Base-by-base conservation (phyloP, 1,139 yeast genomes). In the Hansenula sp. region DNA sequence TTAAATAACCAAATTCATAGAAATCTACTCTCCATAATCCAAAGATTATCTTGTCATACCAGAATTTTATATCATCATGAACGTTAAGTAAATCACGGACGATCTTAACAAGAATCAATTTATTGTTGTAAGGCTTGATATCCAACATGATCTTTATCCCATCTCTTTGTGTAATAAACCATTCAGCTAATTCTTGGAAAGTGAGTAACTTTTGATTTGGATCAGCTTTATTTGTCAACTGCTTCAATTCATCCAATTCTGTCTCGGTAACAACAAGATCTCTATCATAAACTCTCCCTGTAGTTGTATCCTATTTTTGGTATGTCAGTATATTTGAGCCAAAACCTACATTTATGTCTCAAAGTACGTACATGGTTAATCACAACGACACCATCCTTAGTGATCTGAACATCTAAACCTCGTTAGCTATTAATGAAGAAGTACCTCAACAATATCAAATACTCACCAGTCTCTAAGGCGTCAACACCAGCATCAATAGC, bases 11-110 rank as follows among this genome's bases (percentile, higher is more conserved):
- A 46, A 71, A 78, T 47, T 76, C 72, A 48, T 84, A 72, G 55
- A 83, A 84, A 42, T 75, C 76, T 38, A 82, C 59, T 47, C 76
- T 68, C 97, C 97, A 92, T 27, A 90, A 62, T 0, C 97, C 97
- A 57, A 88, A 77, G 41, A 83, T 81, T 36, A 88, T 64, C 36
- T 77, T 73, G 26, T 69, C 65, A 40, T 73, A 70, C 97, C 97
- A 90, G 64, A 71, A 85, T 14, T 61, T 54, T 30, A 77, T 43
- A 56, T 83, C 81, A 19, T 66, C 55, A 32, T 74, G 66, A 7
- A 75, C 74, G 4, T 62, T 57, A 21, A 70, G 47, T 55, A 88
- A 62, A 25, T 69, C 75, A 21, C 70, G 57, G 22, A 82, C 64
- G 11, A 87, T 64, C 50, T 71, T 68, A 36, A 73, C 69, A 41